A percentile compares a stretch with the other conserved stretches of the same genome.
Conservation (phyloP, 352 stramenopile genomes). For the Phytophthora tentaculata region DNA sequence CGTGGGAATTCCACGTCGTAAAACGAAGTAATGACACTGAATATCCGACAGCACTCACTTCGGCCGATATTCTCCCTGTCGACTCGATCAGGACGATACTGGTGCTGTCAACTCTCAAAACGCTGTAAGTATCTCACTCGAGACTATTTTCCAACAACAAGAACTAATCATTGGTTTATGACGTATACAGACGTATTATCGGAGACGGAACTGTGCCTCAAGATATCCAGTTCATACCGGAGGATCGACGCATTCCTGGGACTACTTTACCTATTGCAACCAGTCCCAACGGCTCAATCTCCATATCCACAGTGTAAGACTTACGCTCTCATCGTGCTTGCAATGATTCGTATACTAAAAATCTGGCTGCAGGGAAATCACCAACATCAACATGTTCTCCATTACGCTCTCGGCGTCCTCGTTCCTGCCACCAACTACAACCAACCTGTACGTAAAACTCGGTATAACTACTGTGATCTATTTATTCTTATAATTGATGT, state of each 20-base stretch:
- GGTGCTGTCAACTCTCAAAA: constrained; percentile 34
- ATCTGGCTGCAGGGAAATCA: constrained; percentile 29
- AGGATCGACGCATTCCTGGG: constrained; percentile 34
- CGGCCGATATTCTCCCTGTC: constrained; percentile 30
- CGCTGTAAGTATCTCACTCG: constrained; percentile 30
- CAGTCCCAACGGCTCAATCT: constrained; percentile 10
- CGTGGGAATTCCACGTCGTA: constrained; percentile 38
- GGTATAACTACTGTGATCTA: background rate
- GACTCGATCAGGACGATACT: constrained; percentile 38
- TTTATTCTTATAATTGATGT: constrained; percentile 1
- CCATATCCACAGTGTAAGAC: constrained; percentile 38
- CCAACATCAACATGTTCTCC: constrained; percentile 44
- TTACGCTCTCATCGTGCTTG: background rate
- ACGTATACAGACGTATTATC: constrained; percentile 31
- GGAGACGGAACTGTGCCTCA: constrained; percentile 28
- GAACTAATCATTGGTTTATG: background rate
- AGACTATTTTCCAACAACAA: background rate
- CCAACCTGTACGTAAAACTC: constrained; percentile 30
- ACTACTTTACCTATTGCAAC: constrained; percentile 33
- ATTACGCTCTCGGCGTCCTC: constrained; percentile 31
- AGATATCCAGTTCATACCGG: constrained; percentile 32
- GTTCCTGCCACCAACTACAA: constrained; percentile 37
- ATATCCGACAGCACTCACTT: constrained; percentile 18
- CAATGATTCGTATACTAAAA: background rate
- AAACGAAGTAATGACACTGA: constrained; percentile 13